Base-by-base conservation (phyloP, 345 rosid species). In the Alliaria petiolata region DNA sequence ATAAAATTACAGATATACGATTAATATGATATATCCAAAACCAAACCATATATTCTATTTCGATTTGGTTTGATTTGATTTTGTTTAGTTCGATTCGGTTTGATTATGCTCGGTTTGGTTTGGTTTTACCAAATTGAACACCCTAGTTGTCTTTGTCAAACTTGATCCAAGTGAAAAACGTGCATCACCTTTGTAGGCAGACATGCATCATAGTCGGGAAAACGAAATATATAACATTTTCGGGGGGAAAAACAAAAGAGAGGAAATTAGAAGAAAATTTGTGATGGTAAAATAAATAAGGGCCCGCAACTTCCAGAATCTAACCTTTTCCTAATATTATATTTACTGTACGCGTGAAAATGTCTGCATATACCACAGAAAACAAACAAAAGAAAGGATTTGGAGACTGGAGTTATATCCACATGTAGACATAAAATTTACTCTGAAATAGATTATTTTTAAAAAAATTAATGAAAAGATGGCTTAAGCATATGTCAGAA, bases 181-280 rank as follows among this genome's bases (percentile, higher is more conserved):
- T 65, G 77, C 14, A 34, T 38, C 17, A 57, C n/a, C 44, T 57
- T 47, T 65, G 44, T 56, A 46, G 36, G n/a, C 71, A 17, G 71
- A 46, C 77, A 56, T 35, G 64, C 8, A 62, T 55, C 59, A 65
- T 55, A 71, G 58, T 64, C 71, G 51, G 26, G 22, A 15, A 36
- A 65, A 36, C 47, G 44, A 57, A 11, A 36, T 65, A n/a, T n/a
- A 17, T 9, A n/a, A 64, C 71, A 65, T 46, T 57, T 65, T 38
- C 2, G 3, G 19, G 36, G 1, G 4, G 39, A 30, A 12, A 65
- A 45, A n/a, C 43, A 64, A 71, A 65, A 65, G 1, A n/a, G 28
- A 17, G 28, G 13, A 28, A 35, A 35, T 55, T 25, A 53, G 6
- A 42, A 60, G 1, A 31, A 19, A 39, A 14, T 8, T 25, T 49